Evolutionary conservation across 2,329 filamentous ascomycete genomes (phyloP).

Genomic region (Calonectria pseudoturangicola): DNA sequence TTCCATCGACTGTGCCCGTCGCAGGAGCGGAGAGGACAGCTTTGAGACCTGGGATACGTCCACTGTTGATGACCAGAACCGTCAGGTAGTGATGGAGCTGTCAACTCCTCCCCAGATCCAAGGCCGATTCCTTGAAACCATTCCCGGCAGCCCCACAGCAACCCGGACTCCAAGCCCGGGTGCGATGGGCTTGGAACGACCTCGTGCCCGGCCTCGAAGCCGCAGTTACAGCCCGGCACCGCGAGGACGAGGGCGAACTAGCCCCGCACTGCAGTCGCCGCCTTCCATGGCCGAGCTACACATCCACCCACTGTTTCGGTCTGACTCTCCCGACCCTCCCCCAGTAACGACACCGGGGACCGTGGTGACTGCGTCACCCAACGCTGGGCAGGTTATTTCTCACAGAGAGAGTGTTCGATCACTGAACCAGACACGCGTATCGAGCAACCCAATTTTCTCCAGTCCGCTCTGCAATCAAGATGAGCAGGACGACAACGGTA

Average conservation of each 20-base stretch:
- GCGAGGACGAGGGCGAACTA: conserved; percentile 55
- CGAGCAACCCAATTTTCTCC: conserved; percentile 68
- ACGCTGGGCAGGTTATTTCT: conserved; percentile 78
- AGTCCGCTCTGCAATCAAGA: conserved; percentile 69
- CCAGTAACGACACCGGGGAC: conserved; percentile 81
- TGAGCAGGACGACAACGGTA: conserved; percentile 52
- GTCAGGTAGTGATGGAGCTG: conserved; percentile 73
- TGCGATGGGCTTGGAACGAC: conserved; percentile 74
- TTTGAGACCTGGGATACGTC: conserved; percentile 88
- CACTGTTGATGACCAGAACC: conserved; percentile 76
- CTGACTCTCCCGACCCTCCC: conserved; percentile 81
- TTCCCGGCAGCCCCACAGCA: conserved; percentile 78
- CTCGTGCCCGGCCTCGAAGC: conserved; percentile 65
- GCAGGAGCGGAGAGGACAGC: conserved; percentile 71
- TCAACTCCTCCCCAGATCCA: conserved; percentile 66
- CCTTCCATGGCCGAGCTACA: conserved; percentile 74
- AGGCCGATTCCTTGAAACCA: conserved; percentile 79
- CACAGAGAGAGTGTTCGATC: conserved; percentile 71
- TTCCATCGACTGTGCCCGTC: conserved; percentile 68
- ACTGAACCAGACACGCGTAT: conserved; percentile 73
- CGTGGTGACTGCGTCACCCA: conserved; percentile 81
- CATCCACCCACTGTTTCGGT: conserved; percentile 86
- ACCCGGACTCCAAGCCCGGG: conserved; percentile 79
- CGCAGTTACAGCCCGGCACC: conserved; percentile 71
- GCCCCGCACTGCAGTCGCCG: conserved; percentile 50